Evolutionary conservation across 78 protist genomes (phyloP).

Genomic region (Speleostelium caveatum): DNA sequence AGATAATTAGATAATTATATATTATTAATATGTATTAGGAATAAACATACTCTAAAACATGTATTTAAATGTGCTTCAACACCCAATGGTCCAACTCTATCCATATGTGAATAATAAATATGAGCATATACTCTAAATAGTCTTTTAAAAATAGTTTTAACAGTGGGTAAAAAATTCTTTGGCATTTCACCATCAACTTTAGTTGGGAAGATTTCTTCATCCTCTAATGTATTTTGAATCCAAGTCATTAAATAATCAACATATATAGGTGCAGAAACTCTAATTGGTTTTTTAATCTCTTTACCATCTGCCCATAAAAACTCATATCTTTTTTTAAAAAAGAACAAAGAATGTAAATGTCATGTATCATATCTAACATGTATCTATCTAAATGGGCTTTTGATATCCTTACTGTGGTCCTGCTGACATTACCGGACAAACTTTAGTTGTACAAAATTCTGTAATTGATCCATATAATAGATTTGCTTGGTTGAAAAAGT

Average conservation of each 20-base stretch:
- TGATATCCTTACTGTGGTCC: constrained; percentile 53
- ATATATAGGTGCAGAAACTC: constrained; percentile 93
- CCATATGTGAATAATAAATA: constrained; percentile 93
- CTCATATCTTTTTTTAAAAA: no score
- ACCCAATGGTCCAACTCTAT: constrained; percentile 75
- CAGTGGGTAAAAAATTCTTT: constrained; percentile 81
- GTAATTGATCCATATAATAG: constrained; percentile 85
- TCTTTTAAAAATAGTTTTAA: constrained; percentile 90
- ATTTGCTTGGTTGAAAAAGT: constrained; percentile 89
- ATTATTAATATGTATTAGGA: background rate
- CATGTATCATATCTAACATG: no score
- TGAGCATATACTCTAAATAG: constrained; percentile 98
- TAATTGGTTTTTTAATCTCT: constrained; percentile 87
- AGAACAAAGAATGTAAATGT: no score
- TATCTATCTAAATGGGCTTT: no score
- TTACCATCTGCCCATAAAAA: constrained; percentile 94
- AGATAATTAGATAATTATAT: background rate
- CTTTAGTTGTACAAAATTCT: constrained; percentile 85
- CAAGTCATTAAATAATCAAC: constrained; percentile 95
- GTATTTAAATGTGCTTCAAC: constrained; percentile 91
- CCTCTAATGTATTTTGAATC: constrained; percentile 93
- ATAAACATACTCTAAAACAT: constrained; percentile 44
- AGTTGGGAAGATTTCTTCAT: constrained; percentile 93
- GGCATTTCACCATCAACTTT: constrained; percentile 85
- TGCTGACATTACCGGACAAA: constrained; percentile 88